Evolutionary conservation across 768 basidiomycete species (phyloP), one percentile per base, ranked within the genome.

Genomic region (Kwoniella botswanensis): DNA sequence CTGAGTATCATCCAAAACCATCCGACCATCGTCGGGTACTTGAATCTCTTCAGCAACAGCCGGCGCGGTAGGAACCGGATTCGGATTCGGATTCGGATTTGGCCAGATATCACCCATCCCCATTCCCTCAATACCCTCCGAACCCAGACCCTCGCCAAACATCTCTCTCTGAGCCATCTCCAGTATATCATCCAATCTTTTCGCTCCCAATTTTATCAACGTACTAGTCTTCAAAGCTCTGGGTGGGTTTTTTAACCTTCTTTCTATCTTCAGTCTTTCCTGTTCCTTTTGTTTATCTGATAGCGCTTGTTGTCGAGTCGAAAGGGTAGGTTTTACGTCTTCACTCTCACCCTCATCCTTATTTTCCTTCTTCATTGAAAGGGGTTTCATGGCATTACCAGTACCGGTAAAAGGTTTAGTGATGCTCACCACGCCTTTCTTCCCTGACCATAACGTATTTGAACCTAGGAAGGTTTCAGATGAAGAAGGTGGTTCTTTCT

Each of bases 151-250:
- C 6, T 29, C 26, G 41, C 43, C 57, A 56, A 67, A 21, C 68
- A 70, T 70, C 54, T 63, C 63, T 10, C 54, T 44, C 26, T 50
- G 35, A 26, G 68, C 68, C n/a, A 26, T 26, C n/a, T 22, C 63
- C 35, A 70, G n/a, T 0, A 70, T 44, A 42, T 70, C 68, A 17
- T 70, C 68, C 22, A 70, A 29, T n/a, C 50, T 44, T 18, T 57
- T 70, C 24, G 68, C 68, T 5, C 68, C 68, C 10, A 70, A 43
- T 41, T 65, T 63, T 15, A 70, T 70, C 35, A 70, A 46, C 4
- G 68, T 70, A 17, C 50, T 42, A 35, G 68, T 70, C 22, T 57
- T 57, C 15, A 70, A 50, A 17, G 41, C 59, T 42, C 68, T 35
- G 13, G 63, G 62, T 15, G 68, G 60, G n/a, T 70, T 64, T 35